phyloP scores from a whole-genome alignment of 768 basidiomycete genomes.

The Naganishia kalamii region DNA sequence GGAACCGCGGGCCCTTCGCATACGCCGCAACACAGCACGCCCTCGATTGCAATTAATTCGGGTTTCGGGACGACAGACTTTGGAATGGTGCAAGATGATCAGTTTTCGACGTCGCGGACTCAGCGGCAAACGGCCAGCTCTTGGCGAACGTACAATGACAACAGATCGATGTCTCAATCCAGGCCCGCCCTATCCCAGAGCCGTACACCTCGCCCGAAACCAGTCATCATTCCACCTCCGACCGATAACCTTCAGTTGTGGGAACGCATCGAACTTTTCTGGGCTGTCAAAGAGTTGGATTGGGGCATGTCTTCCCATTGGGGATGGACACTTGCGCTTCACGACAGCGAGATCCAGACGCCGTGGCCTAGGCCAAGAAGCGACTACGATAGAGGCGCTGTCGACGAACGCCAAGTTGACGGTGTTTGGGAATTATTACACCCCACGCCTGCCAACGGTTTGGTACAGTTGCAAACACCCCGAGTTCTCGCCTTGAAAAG shows the following conservation, averaged over 20 bases:
- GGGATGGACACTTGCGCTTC: conserved; percentile 39
- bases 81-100: background rate
- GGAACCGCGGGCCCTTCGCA: background rate
- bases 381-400: conserved; percentile 10
- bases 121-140: background rate
- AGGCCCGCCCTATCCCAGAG: background rate
- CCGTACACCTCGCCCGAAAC: conserved; percentile 32
- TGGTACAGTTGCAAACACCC: conserved; percentile 22
- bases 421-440: conserved; percentile 16
- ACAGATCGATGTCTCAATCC: conserved; percentile 20
- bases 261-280: conserved; percentile 39
- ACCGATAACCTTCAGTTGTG: conserved; percentile 38
- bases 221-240: conserved; percentile 37
- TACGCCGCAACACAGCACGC: background rate
- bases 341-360: conserved; percentile 36
- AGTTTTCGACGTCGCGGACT: background rate
- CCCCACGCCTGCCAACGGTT: conserved; percentile 25
- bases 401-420: background rate
- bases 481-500: conserved; percentile 36
- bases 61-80: background rate
- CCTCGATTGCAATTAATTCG: background rate
- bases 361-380: conserved; percentile 27
- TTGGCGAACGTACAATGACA: conserved; percentile 10
- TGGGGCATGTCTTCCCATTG: conserved; percentile 35
- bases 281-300: conserved; percentile 43